These are phyloP conservation scores for Toxoplasma gondii DNA, from an alignment of 169 alveolate species.

Conservation along the genomic window DNA sequence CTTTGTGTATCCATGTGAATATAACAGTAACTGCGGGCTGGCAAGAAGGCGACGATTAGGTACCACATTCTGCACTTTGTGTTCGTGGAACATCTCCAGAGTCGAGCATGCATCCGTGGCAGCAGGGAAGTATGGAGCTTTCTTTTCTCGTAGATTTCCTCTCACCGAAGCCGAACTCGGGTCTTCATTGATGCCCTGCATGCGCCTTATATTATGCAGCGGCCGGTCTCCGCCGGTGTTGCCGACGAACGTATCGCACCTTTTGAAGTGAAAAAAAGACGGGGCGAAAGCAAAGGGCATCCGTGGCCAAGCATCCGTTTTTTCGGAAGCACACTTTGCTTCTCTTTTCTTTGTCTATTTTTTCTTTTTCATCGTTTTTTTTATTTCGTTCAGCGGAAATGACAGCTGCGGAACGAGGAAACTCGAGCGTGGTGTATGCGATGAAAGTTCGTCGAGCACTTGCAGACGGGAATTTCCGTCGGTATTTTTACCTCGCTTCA, in stretches of 20 bases:
- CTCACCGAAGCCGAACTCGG: not conserved
- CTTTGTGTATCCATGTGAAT: too few relatives aligned
- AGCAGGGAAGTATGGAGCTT: not conserved
- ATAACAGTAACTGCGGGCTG: not conserved
- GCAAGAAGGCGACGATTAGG: not conserved
- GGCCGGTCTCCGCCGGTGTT: too few relatives aligned
- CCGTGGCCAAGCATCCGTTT: too few relatives aligned
- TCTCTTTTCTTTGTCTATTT: not conserved
- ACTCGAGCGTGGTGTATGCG: not conserved
- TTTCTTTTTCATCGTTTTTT: not conserved
- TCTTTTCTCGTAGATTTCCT: not conserved
- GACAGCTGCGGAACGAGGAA: conserved; percentile 18
- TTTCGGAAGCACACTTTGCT: not conserved
- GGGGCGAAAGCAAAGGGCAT: too few relatives aligned
- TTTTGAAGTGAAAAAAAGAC: too few relatives aligned
- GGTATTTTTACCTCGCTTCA: conserved; percentile 29
- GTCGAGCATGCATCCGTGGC: not conserved
- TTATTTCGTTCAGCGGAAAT: conserved; percentile 39
- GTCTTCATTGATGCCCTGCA: not conserved
- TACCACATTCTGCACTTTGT: too few relatives aligned
- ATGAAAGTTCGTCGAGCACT: conserved; percentile 27
- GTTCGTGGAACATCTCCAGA: too few relatives aligned
- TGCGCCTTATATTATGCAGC: not conserved
- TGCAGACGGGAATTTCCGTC: conserved; percentile 48
- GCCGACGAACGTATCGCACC: too few relatives aligned